A percentile compares a stretch with the other conserved stretches of the same genome.
Evolutionary conservation across 1,284 basidiomycete genomes (phyloP).

Genomic region (Boletellus deceptivus): DNA sequence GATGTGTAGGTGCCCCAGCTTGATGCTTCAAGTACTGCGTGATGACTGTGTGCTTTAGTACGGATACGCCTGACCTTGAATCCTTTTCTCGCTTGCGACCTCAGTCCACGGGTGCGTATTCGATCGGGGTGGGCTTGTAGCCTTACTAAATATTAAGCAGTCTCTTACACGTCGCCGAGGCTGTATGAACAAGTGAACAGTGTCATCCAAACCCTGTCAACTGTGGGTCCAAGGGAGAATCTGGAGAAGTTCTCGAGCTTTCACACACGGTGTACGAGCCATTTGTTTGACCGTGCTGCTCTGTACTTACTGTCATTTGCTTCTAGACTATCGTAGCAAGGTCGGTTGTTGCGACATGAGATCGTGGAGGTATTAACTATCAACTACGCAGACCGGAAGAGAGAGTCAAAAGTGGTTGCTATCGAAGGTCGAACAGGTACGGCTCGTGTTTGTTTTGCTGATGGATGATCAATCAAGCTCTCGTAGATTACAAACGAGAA

Average conservation of each 20-base stretch:
- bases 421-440: constrained; percentile 66
- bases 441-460: constrained; percentile 9
- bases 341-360: constrained; percentile 40
- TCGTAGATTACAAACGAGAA: constrained; percentile 63
- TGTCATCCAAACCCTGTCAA: constrained; percentile 65
- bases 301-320: constrained; percentile 30
- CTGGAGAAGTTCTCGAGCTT: constrained; percentile 75
- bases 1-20: constrained; percentile 64
- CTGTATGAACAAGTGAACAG: constrained; percentile 55
- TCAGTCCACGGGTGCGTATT: constrained; percentile 40
- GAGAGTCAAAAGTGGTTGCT: constrained; percentile 85
- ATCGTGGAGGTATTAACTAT: constrained; percentile 11
- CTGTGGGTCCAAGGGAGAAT: constrained; percentile 65
- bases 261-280: constrained; percentile 60
- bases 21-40: constrained; percentile 2
- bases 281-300: constrained; percentile 12
- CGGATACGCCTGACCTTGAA: constrained; percentile 67
- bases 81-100: constrained; percentile 40
- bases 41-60: constrained; percentile 45
- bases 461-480: constrained; percentile 2
- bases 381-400: constrained; percentile 59
- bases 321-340: constrained; percentile 73
- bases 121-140: background rate
- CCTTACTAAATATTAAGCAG: constrained; percentile 32
- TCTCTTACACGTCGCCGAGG: constrained; percentile 56